A percentile compares a stretch with the other conserved stretches of the same genome.
phyloP scores from a whole-genome alignment of 2,329 filamentous ascomycete genomes.

The Colletotrichum cordylinicola region DNA sequence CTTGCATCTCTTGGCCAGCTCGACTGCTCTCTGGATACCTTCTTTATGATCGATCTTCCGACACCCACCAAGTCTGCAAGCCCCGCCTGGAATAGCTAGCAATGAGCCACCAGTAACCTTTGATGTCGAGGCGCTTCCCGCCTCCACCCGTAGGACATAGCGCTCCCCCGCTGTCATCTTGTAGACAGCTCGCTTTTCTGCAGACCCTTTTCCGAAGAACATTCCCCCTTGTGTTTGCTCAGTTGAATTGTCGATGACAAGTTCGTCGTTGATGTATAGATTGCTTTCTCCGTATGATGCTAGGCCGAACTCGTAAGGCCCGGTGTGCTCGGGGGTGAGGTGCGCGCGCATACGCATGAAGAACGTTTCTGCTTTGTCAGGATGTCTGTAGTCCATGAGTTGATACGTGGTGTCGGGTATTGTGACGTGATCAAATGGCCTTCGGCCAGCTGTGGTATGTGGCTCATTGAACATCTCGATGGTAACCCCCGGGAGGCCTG shows the following conservation, averaged over 20 bases:
- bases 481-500: constrained; percentile 64
- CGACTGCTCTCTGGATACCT: constrained; percentile 70
- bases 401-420: constrained; percentile 54
- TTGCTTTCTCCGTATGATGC: constrained; percentile 69
- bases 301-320: constrained; percentile 67
- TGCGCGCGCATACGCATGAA: constrained; percentile 66
- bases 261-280: constrained; percentile 65
- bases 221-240: constrained; percentile 66
- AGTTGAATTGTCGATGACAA: constrained; percentile 70
- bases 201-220: constrained; percentile 70
- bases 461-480: constrained; percentile 69
- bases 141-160: constrained; percentile 65
- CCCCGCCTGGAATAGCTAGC: constrained; percentile 62
- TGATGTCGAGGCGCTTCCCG: constrained; percentile 62
- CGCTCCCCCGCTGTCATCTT: constrained; percentile 62
- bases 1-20: constrained; percentile 71
- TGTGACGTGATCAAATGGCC: constrained; percentile 54
- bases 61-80: constrained; percentile 66
- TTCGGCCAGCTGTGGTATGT: constrained; percentile 48
- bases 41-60: constrained; percentile 61
- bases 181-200: constrained; percentile 65
- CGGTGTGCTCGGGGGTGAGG: constrained; percentile 63
- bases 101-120: constrained; percentile 52
- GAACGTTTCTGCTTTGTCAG: constrained; percentile 55
- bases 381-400: constrained; percentile 56